Conservation (phyloP, 305 asterid genomes). For the Ilex paraguariensis region DNA sequence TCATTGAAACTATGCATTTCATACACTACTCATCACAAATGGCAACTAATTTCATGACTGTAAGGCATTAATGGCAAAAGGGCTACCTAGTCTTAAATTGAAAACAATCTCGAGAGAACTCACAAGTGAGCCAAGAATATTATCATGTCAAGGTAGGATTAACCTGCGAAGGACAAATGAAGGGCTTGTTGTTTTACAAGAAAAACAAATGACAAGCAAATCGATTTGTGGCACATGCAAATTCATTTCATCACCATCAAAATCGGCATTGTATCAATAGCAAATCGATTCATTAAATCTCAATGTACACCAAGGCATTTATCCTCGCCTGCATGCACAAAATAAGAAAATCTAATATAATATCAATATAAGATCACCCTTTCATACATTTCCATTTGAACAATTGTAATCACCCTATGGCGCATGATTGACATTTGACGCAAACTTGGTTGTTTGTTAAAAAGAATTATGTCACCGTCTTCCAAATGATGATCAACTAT, state of each 20-base stretch:
- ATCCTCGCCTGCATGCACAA: conserved; percentile 72
- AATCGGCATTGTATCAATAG: conserved; percentile 95
- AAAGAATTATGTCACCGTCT: conserved; percentile 83
- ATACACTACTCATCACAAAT: too few species aligned
- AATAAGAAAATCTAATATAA: conserved; percentile 11
- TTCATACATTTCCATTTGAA: neutral
- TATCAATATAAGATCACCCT: neutral
- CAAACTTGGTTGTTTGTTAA: conserved; percentile 93
- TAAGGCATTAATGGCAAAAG: too few species aligned
- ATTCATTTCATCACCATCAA: conserved; percentile 99
- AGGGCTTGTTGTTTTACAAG: too few species aligned
- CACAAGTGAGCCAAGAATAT: too few species aligned
- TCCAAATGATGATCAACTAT: conserved; percentile 82
- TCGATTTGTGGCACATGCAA: conserved; percentile 99
- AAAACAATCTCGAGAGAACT: too few species aligned
- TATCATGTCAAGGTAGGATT: too few species aligned
- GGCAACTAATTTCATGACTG: too few species aligned
- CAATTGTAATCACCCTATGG: conserved; percentile 60
- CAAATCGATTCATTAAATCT: conserved; percentile 97
- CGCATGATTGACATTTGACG: conserved; percentile 97
- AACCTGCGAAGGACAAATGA: too few species aligned
- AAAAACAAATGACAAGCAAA: too few species aligned
- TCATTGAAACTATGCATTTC: too few species aligned
- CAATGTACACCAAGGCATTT: conserved; percentile 99
- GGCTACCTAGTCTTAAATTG: too few species aligned